Percentiles rank a stretch among this genome's conserved stretches.
phyloP scores from a whole-genome alignment of 106 monocot species.

The Amphibolis antarctica region DNA sequence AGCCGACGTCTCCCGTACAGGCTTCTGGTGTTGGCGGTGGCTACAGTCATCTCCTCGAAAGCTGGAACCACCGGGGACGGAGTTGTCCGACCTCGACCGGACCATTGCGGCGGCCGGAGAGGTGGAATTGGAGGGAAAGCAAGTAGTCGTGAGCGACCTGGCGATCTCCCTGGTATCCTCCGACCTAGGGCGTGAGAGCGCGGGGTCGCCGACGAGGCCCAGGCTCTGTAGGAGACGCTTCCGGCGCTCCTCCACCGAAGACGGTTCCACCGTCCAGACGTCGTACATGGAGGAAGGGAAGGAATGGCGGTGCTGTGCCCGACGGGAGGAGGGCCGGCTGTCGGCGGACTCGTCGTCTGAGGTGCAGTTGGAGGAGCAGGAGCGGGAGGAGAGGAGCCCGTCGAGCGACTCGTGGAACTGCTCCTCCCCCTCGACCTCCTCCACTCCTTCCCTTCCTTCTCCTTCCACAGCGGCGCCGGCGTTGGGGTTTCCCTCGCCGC shows the following conservation, averaged over 20 bases:
- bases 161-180: constrained; percentile 10
- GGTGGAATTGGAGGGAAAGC: not conserved
- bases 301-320: constrained; percentile 9
- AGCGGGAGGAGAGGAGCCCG: constrained; percentile 69
- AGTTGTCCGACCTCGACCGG: constrained; percentile 48
- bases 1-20: constrained; percentile 1
- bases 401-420: constrained; percentile 82
- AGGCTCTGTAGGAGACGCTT: constrained; percentile 52
- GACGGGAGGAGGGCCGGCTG: constrained; percentile 6
- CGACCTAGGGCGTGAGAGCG: constrained; percentile 19
- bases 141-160: constrained; percentile 29
- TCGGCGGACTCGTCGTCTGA: constrained; percentile 29
- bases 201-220: constrained; percentile 47
- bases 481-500: not conserved
- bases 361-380: constrained; percentile 73
- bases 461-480: not conserved
- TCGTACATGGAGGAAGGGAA: constrained; percentile 29
- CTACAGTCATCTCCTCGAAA: not conserved
- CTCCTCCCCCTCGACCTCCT: constrained; percentile 40
- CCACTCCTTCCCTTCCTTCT: not conserved
- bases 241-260: constrained; percentile 74
- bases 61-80: constrained; percentile 13
- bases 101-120: constrained; percentile 5
- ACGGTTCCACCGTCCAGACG: constrained; percentile 62
- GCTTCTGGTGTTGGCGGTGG: constrained; percentile 6